Evolutionary conservation across 306 rosid species (phyloP), one percentile per base, ranked within the genome.

Genomic region (Quillaja saponaria): DNA sequence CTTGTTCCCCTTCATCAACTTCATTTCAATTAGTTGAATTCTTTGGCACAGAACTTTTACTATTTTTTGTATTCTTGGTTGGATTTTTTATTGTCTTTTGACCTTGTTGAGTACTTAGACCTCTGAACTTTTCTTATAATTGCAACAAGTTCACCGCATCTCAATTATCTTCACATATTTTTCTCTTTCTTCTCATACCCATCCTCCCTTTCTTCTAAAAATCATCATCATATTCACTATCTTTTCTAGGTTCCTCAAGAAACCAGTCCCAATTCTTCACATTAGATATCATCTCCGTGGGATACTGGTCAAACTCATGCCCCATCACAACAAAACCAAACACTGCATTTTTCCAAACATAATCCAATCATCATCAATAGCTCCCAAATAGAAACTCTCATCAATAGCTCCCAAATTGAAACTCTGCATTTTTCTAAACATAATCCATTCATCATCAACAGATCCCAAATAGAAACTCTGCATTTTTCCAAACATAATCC

Each of bases 231-330:
- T 76, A 75, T 7, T 78, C 74, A 1, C 72, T 70, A 31, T 78
- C 84, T 48, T 80, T 88, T 8, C 61, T 56, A 52, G 68, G 78
- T 54, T 84, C 97, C 56, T 84, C 87, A 11, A 91, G 78, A 59
- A 86, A 88, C 97, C 97, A 91, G 35, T 84, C 66, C 97, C 97
- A 91, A 53, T 71, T 41, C 81, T 75, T 78, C 4, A 55, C 58
- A 31, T 77, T 77, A 19, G 71, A 77, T 39, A 88, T 71, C 84
- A 66, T 76, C 37, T 68, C 84, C 69, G 71, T 85, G 25, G 95
- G 90, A 71, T 80, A 91, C 58, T 10, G 51, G 25, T 91, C 97
- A 67, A 91, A 91, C 64, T 88, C 97, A 38, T 84, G 91, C 41
- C 88, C 90, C 77, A 68, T 80, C 57, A 63, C 81, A 47, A 87